A percentile compares a stretch with the other conserved stretches of the same genome.
Conservation (phyloP, 345 rosid species). For the Gossypium mustelinum region DNA sequence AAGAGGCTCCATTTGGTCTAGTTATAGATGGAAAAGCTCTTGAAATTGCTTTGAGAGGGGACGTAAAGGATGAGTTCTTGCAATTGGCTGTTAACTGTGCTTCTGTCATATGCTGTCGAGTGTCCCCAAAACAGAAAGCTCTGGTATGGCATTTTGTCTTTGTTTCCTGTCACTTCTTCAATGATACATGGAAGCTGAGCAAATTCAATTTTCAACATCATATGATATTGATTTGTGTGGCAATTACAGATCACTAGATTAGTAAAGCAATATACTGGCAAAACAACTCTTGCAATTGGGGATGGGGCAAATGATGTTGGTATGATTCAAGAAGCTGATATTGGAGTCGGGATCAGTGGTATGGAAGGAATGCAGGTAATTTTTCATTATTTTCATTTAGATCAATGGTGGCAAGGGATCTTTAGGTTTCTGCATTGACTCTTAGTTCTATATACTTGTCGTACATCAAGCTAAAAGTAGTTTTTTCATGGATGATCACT, state of each 20-base stretch:
- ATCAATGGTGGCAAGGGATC: neutral
- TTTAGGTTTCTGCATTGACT: no score
- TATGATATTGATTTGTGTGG: neutral
- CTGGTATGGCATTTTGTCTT: slow-evolving; percentile 31
- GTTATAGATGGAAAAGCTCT: slow-evolving; percentile 73
- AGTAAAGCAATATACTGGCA: slow-evolving; percentile 67
- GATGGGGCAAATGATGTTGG: slow-evolving; percentile 90
- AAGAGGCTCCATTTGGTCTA: slow-evolving; percentile 57
- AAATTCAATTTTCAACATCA: neutral
- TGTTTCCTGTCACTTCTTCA: neutral
- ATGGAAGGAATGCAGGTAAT: slow-evolving; percentile 89
- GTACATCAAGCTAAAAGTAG: neutral
- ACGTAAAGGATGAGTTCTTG: slow-evolving; percentile 60
- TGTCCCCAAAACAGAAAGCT: slow-evolving; percentile 86
- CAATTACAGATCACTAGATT: slow-evolving; percentile 54
- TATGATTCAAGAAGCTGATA: slow-evolving; percentile 95
- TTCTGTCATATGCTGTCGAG: slow-evolving; percentile 82
- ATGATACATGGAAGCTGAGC: neutral
- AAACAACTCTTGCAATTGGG: slow-evolving; percentile 68
- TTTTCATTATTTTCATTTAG: neutral
- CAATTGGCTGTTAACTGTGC: slow-evolving; percentile 71
- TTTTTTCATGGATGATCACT: slow-evolving; percentile 5
- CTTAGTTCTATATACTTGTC: neutral
- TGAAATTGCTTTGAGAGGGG: slow-evolving; percentile 46
- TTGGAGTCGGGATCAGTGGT: slow-evolving; percentile 86